Evolutionary conservation across 2,329 filamentous ascomycete genomes (phyloP).

Genomic region (Fusarium pseudonygamai): DNA sequence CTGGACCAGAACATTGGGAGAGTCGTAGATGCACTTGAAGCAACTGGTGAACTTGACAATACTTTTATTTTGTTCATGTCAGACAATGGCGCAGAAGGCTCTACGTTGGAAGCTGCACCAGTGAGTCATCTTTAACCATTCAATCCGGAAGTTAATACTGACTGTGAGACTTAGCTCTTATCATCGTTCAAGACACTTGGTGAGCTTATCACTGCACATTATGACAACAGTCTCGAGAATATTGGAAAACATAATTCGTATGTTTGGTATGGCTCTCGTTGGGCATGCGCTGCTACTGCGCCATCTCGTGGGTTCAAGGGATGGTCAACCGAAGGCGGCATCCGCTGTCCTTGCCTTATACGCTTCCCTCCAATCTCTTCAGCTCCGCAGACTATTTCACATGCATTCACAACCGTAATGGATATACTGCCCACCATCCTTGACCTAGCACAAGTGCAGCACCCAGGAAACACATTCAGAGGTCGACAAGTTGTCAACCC

Average conservation of each 20-base stretch:
- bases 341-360: constrained; percentile 19
- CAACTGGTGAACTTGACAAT: constrained; percentile 61
- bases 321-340: constrained; percentile 41
- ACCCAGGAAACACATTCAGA: constrained; percentile 47
- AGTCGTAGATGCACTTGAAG: constrained; percentile 59
- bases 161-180: not conserved
- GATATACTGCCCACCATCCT: constrained; percentile 58
- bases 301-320: constrained; percentile 50
- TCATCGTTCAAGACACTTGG: not conserved
- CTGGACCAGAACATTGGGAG: constrained; percentile 64
- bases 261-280: constrained; percentile 68
- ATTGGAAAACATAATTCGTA: constrained; percentile 65
- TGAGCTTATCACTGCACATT: constrained; percentile 47
- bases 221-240: constrained; percentile 61
- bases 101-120: constrained; percentile 66
- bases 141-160: not conserved
- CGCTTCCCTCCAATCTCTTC: constrained; percentile 42
- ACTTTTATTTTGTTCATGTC: constrained; percentile 65
- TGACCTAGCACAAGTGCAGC: constrained; percentile 56
- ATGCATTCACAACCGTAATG: constrained; percentile 54
- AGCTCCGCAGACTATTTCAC: constrained; percentile 46
- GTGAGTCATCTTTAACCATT: constrained; percentile 44
- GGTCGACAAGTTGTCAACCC: constrained; percentile 2
- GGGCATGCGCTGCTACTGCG: constrained; percentile 56
- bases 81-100: constrained; percentile 65